phyloP scores from a whole-genome alignment of 352 stramenopile species.

The Peronospora destructor region DNA sequence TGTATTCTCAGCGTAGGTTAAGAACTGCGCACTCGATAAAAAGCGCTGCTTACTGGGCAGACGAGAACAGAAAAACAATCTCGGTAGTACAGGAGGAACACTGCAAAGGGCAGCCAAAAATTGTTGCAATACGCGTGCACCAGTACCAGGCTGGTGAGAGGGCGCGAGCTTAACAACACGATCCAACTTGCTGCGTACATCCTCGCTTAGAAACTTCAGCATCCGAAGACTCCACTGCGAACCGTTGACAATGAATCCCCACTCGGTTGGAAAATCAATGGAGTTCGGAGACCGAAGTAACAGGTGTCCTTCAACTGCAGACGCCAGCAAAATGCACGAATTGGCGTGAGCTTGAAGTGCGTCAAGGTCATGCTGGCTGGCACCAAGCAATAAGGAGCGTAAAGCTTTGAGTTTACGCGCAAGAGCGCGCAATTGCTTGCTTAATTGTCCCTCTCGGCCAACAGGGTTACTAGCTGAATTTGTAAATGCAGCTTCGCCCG shows the following conservation, averaged over 20 bases:
- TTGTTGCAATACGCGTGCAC: conserved; percentile 34
- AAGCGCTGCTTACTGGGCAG: conserved; percentile 20
- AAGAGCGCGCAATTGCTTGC: conserved; percentile 21
- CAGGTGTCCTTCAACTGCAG: conserved; percentile 31
- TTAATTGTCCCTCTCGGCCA: conserved; percentile 24
- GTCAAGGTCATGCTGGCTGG: conserved; percentile 22
- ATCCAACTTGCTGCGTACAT: conserved; percentile 21
- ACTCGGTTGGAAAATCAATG: conserved; percentile 16
- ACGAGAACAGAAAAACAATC: conserved; percentile 40
- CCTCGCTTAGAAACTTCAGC: conserved; percentile 11
- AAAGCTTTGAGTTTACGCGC: conserved; percentile 23
- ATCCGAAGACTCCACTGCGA: conserved; percentile 16
- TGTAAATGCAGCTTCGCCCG: conserved; percentile 35
- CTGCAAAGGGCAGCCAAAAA: conserved; percentile 28
- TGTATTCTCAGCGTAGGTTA: conserved; percentile 38
- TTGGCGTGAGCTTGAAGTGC: conserved; percentile 21
- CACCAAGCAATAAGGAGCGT: conserved; percentile 29
- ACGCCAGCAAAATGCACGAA: conserved; percentile 26
- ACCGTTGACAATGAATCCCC: not conserved
- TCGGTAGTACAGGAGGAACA: conserved; percentile 26
- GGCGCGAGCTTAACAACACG: conserved; percentile 21
- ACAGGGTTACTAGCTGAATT: conserved; percentile 16
- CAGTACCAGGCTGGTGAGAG: conserved; percentile 15
- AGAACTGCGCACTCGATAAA: conserved; percentile 35
- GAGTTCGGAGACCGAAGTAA: conserved; percentile 19